Conservation (phyloP, 1,284 basidiomycete genomes). For the Cutaneotrichosporon dermatis region DNA sequence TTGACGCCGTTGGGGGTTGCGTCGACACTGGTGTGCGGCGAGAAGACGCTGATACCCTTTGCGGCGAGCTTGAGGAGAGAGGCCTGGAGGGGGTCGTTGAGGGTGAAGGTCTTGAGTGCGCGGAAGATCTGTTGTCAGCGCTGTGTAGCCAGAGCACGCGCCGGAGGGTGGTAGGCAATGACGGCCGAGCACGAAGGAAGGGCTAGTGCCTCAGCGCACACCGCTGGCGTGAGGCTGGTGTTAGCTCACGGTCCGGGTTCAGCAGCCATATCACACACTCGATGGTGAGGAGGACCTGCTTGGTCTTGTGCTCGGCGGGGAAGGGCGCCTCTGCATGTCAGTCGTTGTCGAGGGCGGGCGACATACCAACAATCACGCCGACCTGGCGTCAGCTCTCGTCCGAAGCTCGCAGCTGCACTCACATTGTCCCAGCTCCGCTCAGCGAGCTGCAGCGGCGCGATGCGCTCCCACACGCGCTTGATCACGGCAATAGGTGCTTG, state of each 20-base stretch:
- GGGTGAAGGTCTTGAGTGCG: conserved; percentile 70
- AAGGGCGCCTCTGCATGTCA: conserved; percentile 63
- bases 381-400: conserved; percentile 55
- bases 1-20: conserved; percentile 77
- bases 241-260: not conserved
- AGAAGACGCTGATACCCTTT: conserved; percentile 77
- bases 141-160: conserved; percentile 2
- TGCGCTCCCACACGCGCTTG: conserved; percentile 54
- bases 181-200: conserved; percentile 60
- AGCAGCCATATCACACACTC: conserved; percentile 57
- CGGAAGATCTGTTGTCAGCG: conserved; percentile 60
- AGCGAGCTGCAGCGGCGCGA: conserved; percentile 78
- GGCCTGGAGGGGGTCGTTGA: conserved; percentile 71
- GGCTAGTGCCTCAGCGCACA: conserved; percentile 68
- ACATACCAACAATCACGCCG: conserved; percentile 69
- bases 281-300: conserved; percentile 72
- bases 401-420: conserved; percentile 34
- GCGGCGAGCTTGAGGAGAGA: conserved; percentile 74
- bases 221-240: conserved; percentile 69
- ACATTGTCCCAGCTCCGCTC: conserved; percentile 85
- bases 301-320: conserved; percentile 54
- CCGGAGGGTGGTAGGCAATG: conserved; percentile 80
- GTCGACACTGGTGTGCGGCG: conserved; percentile 83
- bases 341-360: too few species aligned
- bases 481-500: conserved; percentile 36